Base-by-base conservation (phyloP, 1,139 yeast genomes). In the Debaryomyces nepalensis region DNA sequence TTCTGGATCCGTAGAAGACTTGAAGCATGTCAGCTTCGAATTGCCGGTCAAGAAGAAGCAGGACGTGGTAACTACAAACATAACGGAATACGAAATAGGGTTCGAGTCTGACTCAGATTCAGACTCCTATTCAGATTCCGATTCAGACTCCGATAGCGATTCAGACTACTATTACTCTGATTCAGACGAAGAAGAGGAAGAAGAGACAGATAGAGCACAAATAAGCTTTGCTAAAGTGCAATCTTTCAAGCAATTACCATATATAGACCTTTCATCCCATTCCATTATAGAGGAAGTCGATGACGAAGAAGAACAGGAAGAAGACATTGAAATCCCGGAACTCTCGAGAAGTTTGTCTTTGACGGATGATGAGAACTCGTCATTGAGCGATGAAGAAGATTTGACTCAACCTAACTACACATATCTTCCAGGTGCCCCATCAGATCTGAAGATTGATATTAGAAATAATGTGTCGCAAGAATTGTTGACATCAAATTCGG, bases 1-100 rank as follows among this genome's bases (percentile, higher is more conserved):
- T 19, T 14, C 27, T 14, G 19, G 26, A 15, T 10, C 23, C 4
- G 23, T 27, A 6, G 29, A 22, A 10, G 30, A 10, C 31, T 29
- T 36, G 22, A 33, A 19, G 20, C 37, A 33, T 37, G 43, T 44
- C 11, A 41, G 37, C 24, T 44, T 44, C 31, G 21, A 34, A 21
- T 26, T 45, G 20, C 46, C 49, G 4, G 43, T 19, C 24, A 31
- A 11, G 26, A 29, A 32, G 21, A 26, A 11, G 6, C 32, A 16
- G 24, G 24, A 23, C 16, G 15, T 27, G 16, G 16, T 12, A 26
- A 49, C 46, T 30, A 64, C 71, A 11, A 59, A 58, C 10, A 57
- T 67, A 4, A 54, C 63, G 22, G 75, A 68, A 47, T 67, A 66
- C 51, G 76, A 70, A 50, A 59, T 68, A n/a, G 67, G 61, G 24